Percentiles rank a stretch among this genome's conserved stretches.
Conservation (phyloP, 78 protist species). For the Tieghemostelium lacteum region DNA sequence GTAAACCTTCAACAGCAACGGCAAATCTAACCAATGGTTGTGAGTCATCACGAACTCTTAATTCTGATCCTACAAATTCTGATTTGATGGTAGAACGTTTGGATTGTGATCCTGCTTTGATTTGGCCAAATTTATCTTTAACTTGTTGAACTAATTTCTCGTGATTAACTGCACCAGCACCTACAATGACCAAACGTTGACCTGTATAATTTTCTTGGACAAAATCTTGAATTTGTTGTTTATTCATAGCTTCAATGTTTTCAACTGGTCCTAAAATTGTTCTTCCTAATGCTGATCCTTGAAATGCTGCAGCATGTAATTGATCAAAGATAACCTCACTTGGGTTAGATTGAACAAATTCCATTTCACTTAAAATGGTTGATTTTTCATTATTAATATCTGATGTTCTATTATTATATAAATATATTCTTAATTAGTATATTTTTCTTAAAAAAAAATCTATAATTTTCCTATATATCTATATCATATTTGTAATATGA, state of each 20-base stretch:
- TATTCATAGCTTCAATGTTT: conserved; percentile 87
- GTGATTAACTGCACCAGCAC: conserved; percentile 95
- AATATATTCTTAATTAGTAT: too few relatives aligned
- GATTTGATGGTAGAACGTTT: neutral
- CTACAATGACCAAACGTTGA: conserved; percentile 94
- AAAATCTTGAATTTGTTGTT: conserved; percentile 82
- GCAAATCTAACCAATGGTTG: conserved; percentile 83
- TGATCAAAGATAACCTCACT: conserved; percentile 93
- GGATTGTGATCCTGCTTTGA: conserved; percentile 32
- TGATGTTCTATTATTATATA: neutral
- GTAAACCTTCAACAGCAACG: conserved; percentile 79
- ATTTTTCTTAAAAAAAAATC: too few relatives aligned
- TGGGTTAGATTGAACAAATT: conserved; percentile 79
- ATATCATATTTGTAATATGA: neutral
- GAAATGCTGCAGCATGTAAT: conserved; percentile 94
- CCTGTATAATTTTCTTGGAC: conserved; percentile 90
- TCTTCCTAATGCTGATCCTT: conserved; percentile 89
- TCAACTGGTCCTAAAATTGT: conserved; percentile 96
- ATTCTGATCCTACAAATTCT: conserved; percentile 60
- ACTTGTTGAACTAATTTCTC: conserved; percentile 86
- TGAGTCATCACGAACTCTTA: conserved; percentile 84
- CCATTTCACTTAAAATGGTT: conserved; percentile 92
- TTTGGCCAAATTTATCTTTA: conserved; percentile 56
- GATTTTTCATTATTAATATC: conserved; percentile 91
- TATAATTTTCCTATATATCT: neutral